Evolutionary conservation across 371 early-diverging fungal genomes (phyloP).

Genomic region (Neoconidiobolus thromboides): DNA sequence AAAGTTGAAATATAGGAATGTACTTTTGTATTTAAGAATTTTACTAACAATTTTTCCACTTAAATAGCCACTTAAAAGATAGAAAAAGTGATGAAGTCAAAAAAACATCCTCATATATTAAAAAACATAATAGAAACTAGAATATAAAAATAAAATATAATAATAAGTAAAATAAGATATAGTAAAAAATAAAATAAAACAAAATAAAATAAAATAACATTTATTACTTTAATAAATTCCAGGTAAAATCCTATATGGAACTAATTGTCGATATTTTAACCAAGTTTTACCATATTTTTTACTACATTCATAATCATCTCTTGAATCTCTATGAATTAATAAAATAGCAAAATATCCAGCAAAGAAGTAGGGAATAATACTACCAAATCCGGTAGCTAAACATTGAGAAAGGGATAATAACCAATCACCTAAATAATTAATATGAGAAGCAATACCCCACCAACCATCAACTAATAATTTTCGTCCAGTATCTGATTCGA

Average conservation of each 20-base stretch:
- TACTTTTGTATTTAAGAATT: too few species aligned
- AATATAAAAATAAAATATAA: too few species aligned
- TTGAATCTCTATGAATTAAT: conserved; percentile 64
- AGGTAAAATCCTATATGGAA: conserved; percentile 73
- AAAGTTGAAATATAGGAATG: too few species aligned
- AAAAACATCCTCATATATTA: too few species aligned
- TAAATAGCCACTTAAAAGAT: too few species aligned
- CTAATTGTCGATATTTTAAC: conserved; percentile 67
- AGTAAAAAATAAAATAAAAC: too few species aligned
- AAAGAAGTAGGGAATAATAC: conserved; percentile 82
- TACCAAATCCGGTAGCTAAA: conserved; percentile 30
- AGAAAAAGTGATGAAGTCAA: too few species aligned
- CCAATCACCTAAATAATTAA: conserved; percentile 60
- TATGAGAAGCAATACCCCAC: conserved; percentile 84
- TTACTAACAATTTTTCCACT: too few species aligned
- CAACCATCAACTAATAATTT: conserved; percentile 70
- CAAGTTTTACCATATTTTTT: conserved; percentile 83
- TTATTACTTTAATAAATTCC: conserved; percentile 5
- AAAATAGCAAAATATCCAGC: conserved; percentile 71
- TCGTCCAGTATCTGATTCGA: conserved; percentile 58
- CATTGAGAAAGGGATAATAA: conserved; percentile 10
- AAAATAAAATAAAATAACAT: too few species aligned
- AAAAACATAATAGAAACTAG: too few species aligned
- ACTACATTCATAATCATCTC: conserved; percentile 79
- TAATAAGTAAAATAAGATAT: too few species aligned